Percentiles rank a stretch among this genome's conserved stretches.
phyloP scores from a whole-genome alignment of 495 filamentous ascomycete species.

The Podospora bellae-mahoneyi region DNA sequence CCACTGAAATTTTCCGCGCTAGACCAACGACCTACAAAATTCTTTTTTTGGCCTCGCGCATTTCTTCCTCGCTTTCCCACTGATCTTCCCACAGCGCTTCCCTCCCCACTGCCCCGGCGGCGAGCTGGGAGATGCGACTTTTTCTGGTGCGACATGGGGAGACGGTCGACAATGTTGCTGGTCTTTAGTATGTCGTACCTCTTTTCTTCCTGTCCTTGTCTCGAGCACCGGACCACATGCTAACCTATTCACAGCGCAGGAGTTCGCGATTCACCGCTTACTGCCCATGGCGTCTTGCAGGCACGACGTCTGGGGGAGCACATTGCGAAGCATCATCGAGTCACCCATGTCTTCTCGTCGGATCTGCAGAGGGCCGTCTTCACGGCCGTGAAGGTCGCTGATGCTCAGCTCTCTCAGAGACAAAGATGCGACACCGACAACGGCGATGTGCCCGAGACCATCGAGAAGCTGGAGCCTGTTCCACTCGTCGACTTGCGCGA shows the following conservation, averaged over 20 bases:
- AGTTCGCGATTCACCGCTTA: conserved; percentile 70
- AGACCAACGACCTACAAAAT: not conserved
- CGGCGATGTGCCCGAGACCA: conserved; percentile 3
- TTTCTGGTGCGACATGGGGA: conserved; percentile 84
- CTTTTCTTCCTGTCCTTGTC: not conserved
- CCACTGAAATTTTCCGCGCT: not conserved
- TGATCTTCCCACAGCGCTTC: not conserved
- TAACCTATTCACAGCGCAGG: conserved; percentile 59
- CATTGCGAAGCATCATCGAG: conserved; percentile 47
- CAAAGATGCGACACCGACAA: conserved; percentile 37
- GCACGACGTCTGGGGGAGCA: conserved; percentile 60
- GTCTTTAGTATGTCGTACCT: conserved; percentile 59
- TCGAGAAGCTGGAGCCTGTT: conserved; percentile 34
- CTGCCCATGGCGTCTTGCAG: conserved; percentile 77
- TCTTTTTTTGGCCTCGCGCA: not conserved
- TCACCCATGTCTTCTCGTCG: conserved; percentile 73
- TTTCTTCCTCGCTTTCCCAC: not conserved
- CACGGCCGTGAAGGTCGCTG: conserved; percentile 64
- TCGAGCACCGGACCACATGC: conserved; percentile 25
- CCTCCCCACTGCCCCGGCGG: too few relatives aligned
- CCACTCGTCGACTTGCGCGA: conserved; percentile 59
- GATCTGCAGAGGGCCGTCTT: conserved; percentile 67
- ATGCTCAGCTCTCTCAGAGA: conserved; percentile 12
- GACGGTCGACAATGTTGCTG: conserved; percentile 80
- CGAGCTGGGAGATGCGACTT: conserved; percentile 54